Conservation (phyloP, 371 early-diverging fungal genomes). For the Rhizopus arrhizus region DNA sequence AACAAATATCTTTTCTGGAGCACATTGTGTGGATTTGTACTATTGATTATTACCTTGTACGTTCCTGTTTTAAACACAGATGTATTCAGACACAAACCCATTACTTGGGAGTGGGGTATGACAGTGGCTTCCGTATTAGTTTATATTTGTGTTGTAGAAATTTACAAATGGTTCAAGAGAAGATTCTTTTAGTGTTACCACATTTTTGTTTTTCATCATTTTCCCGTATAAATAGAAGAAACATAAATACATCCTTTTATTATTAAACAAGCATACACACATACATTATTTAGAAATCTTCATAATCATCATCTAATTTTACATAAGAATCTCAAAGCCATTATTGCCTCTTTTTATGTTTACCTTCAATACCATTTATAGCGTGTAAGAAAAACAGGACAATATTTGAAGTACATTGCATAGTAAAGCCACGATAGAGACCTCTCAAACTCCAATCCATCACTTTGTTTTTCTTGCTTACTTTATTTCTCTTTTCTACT, state of each 20-base stretch:
- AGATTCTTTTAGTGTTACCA: slow-evolving; percentile 18
- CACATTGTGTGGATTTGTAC: slow-evolving; percentile 52
- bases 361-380: slow-evolving; percentile 61
- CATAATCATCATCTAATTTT: slow-evolving; percentile 6
- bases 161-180: slow-evolving; percentile 52
- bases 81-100: slow-evolving; percentile 68
- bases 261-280: too few relatives aligned
- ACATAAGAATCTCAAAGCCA: background rate
- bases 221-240: too few relatives aligned
- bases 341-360: background rate
- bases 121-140: slow-evolving; percentile 60
- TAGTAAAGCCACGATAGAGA: slow-evolving; percentile 77
- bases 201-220: background rate
- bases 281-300: slow-evolving; percentile 6
- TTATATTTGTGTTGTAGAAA: slow-evolving; percentile 63
- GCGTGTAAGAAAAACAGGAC: slow-evolving; percentile 63
- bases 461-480: slow-evolving; percentile 28
- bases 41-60: slow-evolving; percentile 67
- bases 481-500: slow-evolving; percentile 10
- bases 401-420: slow-evolving; percentile 69
- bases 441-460: slow-evolving; percentile 67
- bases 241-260: too few relatives aligned
- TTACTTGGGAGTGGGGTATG: slow-evolving; percentile 80
- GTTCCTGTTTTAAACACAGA: slow-evolving; percentile 68
- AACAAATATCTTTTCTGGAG: slow-evolving; percentile 65